Evolutionary conservation across 176 grass and related monocot genomes (phyloP).

Genomic region (Leersia perrieri): DNA sequence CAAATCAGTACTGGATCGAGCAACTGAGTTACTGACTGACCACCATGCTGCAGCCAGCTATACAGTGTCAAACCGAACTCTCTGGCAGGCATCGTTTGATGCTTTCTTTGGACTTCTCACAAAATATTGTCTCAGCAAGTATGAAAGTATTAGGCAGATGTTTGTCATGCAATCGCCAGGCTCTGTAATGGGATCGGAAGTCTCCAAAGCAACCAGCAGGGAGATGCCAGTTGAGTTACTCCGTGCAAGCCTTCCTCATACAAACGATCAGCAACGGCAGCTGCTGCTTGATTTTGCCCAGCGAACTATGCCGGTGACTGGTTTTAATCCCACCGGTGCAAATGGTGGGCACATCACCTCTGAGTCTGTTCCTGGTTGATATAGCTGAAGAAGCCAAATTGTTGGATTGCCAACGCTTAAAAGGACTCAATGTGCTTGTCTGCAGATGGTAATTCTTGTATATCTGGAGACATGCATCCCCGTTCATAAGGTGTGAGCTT

Average conservation of each 20-base stretch:
- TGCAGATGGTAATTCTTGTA: constrained; percentile 38
- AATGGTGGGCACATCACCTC: constrained; percentile 50
- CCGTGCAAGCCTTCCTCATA: constrained; percentile 89
- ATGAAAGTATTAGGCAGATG: constrained; percentile 89
- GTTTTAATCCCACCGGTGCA: constrained; percentile 57
- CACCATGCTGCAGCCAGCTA: constrained; percentile 60
- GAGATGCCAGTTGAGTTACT: constrained; percentile 98
- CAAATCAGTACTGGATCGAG: constrained; percentile 83
- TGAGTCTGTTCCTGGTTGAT: constrained; percentile 87
- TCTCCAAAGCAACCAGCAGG: constrained; percentile 70
- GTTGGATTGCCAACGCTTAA: neutral
- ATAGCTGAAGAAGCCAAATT: constrained; percentile 5
- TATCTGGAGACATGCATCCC: constrained; percentile 33
- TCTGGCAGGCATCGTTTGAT: constrained; percentile 98
- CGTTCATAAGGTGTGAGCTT: constrained; percentile 37
- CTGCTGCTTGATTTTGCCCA: constrained; percentile 88
- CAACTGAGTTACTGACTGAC: constrained; percentile 82
- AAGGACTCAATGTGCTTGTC: constrained; percentile 13
- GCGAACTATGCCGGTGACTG: constrained; percentile 60
- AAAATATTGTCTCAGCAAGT: constrained; percentile 90
- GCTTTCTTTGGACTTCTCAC: constrained; percentile 95
- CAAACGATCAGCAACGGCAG: constrained; percentile 79
- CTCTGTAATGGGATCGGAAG: constrained; percentile 62
- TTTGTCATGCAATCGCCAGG: constrained; percentile 57
- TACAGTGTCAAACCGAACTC: constrained; percentile 68